These are phyloP conservation scores for Ustilago esculenta DNA, from an alignment of 1,284 basidiomycete genomes.

Conservation along the genomic window DNA sequence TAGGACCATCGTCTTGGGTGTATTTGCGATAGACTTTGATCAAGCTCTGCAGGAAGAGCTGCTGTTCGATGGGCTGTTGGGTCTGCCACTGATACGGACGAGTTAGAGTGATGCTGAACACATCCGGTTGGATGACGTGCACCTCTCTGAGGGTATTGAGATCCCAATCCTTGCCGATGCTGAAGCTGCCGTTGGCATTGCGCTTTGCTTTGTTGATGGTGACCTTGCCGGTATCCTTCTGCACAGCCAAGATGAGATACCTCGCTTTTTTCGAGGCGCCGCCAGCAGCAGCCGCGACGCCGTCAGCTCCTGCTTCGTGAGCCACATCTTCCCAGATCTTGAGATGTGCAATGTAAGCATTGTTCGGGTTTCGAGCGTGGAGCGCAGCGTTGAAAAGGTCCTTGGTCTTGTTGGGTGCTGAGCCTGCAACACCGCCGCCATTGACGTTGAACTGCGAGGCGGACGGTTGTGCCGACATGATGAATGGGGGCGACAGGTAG, in stretches of 20 bases:
- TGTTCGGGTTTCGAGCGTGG: slow-evolving; percentile 49
- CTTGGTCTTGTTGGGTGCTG: slow-evolving; percentile 42
- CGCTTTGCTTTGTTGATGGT: slow-evolving; percentile 85
- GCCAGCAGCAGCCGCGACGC: neutral
- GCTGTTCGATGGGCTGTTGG: slow-evolving; percentile 56
- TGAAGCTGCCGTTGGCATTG: slow-evolving; percentile 93
- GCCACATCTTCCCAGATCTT: slow-evolving; percentile 63
- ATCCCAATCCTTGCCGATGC: slow-evolving; percentile 96
- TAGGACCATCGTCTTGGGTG: slow-evolving; percentile 49
- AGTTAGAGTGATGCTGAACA: slow-evolving; percentile 59
- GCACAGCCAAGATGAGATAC: slow-evolving; percentile 61
- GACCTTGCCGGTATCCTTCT: slow-evolving; percentile 54
- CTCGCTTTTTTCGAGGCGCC: slow-evolving; percentile 54
- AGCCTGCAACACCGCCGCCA: neutral
- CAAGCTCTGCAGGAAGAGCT: slow-evolving; percentile 54
- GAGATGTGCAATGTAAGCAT: slow-evolving; percentile 64
- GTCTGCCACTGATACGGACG: slow-evolving; percentile 62
- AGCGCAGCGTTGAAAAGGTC: slow-evolving; percentile 62
- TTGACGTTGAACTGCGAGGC: slow-evolving; percentile 20
- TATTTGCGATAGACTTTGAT: slow-evolving; percentile 60
- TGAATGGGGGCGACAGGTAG: too few species aligned
- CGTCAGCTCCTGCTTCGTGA: slow-evolving; percentile 16
- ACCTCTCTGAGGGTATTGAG: slow-evolving; percentile 81
- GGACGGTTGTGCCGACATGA: slow-evolving; percentile 24
- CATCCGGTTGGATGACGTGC: slow-evolving; percentile 73